A percentile compares a stretch with the other conserved stretches of the same genome.
Evolutionary conservation across 1,284 basidiomycete species (phyloP).

Genomic region (Sporisorium iseilematis-ciliati): DNA sequence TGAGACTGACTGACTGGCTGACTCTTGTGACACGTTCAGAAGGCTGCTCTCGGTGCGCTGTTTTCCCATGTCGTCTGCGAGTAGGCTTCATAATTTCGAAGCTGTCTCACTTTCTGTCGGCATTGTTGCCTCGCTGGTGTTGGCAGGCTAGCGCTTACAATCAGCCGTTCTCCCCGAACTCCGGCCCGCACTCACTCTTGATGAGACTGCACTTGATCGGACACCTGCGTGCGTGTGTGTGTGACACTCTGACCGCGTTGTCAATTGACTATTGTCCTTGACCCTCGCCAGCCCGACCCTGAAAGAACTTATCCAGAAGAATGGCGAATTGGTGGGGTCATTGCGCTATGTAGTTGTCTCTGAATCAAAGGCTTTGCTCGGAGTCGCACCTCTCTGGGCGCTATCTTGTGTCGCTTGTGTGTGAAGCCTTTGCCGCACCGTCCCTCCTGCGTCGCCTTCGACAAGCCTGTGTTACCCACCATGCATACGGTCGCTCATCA

Average conservation of each 20-base stretch:
- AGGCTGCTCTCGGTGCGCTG: not conserved
- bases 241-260: not conserved
- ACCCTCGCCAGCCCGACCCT: not conserved
- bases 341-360: not conserved
- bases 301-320: not conserved
- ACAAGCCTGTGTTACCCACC: not conserved
- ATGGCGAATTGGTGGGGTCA: not conserved
- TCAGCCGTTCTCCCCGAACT: slow-evolving; percentile 11
- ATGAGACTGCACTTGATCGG: slow-evolving; percentile 4
- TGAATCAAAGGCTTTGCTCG: not conserved
- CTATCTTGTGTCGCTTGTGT: slow-evolving; percentile 1
- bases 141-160: not conserved
- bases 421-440: slow-evolving; percentile 14
- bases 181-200: not conserved
- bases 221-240: not conserved
- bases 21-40: not conserved
- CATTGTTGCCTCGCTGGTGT: slow-evolving; percentile 7
- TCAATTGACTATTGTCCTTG: slow-evolving; percentile 6
- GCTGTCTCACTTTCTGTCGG: slow-evolving; percentile 40
- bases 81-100: slow-evolving; percentile 25
- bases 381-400: not conserved
- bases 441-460: slow-evolving; percentile 8
- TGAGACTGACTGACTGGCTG: not conserved
- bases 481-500: slow-evolving; percentile 11
- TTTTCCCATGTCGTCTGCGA: slow-evolving; percentile 14